phyloP scores from a whole-genome alignment of 2,329 filamentous ascomycete genomes.

The Fusarium protoensiforme region DNA sequence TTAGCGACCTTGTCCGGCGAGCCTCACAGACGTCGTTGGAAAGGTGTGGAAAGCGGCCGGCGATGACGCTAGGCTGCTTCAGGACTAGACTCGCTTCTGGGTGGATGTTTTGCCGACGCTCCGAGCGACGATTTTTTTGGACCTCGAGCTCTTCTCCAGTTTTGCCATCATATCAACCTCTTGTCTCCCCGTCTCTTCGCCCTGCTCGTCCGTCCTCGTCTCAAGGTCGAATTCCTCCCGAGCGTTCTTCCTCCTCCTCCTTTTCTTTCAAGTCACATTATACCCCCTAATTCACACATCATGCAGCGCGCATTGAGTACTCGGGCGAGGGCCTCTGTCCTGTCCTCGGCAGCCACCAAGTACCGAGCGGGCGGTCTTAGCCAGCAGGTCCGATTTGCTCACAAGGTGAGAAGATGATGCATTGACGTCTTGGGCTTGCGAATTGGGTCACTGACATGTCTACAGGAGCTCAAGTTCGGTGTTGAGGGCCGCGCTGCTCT shows the following conservation, averaged over 20 bases:
- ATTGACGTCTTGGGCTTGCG: constrained; percentile 11
- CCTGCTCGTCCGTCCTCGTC: constrained; percentile 36
- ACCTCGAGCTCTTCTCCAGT: constrained; percentile 38
- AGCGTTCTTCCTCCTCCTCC: constrained; percentile 43
- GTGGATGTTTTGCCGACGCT: constrained; percentile 54
- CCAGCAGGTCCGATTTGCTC: constrained; percentile 94
- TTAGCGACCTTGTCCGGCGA: constrained; percentile 12
- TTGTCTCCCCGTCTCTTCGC: constrained; percentile 33
- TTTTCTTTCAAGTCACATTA: constrained; percentile 44
- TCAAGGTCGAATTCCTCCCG: constrained; percentile 42
- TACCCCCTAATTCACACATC: constrained; percentile 57
- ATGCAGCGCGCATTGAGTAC: constrained; percentile 98
- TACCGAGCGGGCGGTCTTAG: constrained; percentile 74
- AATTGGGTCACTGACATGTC: constrained; percentile 42
- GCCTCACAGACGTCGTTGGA: constrained; percentile 49
- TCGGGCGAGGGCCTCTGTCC: constrained; percentile 80
- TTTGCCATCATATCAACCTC: constrained; percentile 42
- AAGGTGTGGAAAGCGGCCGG: constrained; percentile 49
- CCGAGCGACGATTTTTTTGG: constrained; percentile 56
- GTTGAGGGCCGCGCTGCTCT: constrained; percentile 92
- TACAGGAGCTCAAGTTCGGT: constrained; percentile 95
- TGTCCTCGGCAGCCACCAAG: constrained; percentile 75
- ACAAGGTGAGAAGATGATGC: constrained; percentile 77
- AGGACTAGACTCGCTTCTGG: constrained; percentile 46
- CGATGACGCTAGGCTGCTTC: constrained; percentile 43